phyloP scores from a whole-genome alignment of 2,329 filamentous ascomycete genomes.

The Juglanconis sp. region DNA sequence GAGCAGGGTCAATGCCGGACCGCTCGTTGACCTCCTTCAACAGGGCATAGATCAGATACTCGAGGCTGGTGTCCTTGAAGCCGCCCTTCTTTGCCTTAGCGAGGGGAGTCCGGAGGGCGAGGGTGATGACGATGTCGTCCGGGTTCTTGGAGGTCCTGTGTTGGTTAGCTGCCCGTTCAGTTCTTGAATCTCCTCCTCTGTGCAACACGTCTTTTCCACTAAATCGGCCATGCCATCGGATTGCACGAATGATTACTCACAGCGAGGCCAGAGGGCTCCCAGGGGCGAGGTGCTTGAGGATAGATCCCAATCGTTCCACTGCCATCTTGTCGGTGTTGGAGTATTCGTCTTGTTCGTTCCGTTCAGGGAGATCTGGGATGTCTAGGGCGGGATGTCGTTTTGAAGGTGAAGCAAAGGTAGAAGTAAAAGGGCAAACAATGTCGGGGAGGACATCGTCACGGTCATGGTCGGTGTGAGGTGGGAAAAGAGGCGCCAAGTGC shows the following conservation, averaged over 20 bases:
- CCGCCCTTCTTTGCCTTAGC: conserved; percentile 87
- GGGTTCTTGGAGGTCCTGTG: conserved; percentile 83
- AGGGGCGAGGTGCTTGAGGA: conserved; percentile 81
- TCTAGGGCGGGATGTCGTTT: too few relatives aligned
- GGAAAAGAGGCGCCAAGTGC: background rate
- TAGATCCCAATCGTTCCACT: conserved; percentile 78
- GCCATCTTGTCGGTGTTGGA: conserved; percentile 56
- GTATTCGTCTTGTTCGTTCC: background rate
- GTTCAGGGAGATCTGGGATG: background rate
- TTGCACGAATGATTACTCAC: conserved; percentile 49
- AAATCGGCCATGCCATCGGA: too few relatives aligned
- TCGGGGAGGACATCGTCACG: background rate
- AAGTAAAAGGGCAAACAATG: background rate
- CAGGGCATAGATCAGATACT: conserved; percentile 80
- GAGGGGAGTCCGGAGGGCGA: conserved; percentile 84
- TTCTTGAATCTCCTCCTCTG: too few relatives aligned
- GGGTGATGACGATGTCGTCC: conserved; percentile 94
- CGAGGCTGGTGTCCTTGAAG: conserved; percentile 89
- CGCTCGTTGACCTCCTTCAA: conserved; percentile 72
- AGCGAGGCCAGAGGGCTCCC: conserved; percentile 70
- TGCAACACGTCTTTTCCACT: too few relatives aligned
- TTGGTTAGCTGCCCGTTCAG: conserved; percentile 19
- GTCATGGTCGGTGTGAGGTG: background rate
- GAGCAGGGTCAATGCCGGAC: conserved; percentile 72
- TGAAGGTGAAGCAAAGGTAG: background rate